A percentile compares a stretch with the other conserved stretches of the same genome.
phyloP scores from a whole-genome alignment of 306 rosid species.

The Dicorynia guianensis region DNA sequence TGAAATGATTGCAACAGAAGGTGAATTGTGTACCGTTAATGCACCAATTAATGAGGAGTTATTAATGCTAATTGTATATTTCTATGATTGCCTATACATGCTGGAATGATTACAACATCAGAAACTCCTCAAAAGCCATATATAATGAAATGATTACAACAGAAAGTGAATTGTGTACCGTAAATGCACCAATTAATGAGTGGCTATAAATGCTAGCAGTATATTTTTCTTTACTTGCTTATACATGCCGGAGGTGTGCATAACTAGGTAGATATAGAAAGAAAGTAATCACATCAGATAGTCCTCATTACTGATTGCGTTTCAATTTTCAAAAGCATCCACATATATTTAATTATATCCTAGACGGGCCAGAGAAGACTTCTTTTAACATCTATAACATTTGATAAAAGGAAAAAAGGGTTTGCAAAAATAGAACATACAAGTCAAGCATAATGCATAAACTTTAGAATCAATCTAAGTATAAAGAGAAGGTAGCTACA shows the following conservation, averaged over 20 bases:
- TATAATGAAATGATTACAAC: background rate
- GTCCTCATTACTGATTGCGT: background rate
- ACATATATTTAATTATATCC: background rate
- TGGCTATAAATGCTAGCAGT: conserved; percentile 1
- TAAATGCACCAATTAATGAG: conserved; percentile 6
- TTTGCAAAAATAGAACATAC: conserved; percentile 9
- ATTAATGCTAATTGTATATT: too few relatives aligned
- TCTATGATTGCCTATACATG: conserved; percentile 15
- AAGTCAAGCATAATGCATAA: conserved; percentile 41
- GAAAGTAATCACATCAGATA: conserved; percentile 5
- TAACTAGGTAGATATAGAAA: background rate
- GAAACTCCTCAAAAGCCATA: background rate
- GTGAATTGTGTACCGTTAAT: conserved; percentile 2
- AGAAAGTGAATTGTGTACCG: too few relatives aligned
- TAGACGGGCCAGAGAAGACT: background rate
- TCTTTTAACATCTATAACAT: background rate
- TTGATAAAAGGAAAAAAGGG: background rate
- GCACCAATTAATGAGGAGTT: too few relatives aligned
- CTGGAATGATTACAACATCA: conserved; percentile 32
- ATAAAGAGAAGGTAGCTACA: conserved; percentile 29
- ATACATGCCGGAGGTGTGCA: conserved; percentile 3
- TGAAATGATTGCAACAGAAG: conserved; percentile 16
- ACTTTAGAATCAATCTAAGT: conserved; percentile 42
- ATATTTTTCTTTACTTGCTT: conserved; percentile 23
- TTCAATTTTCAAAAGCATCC: conserved; percentile 31